phyloP scores from a whole-genome alignment of 371 early-diverging fungal genomes.

The Entomophthora muscae region DNA sequence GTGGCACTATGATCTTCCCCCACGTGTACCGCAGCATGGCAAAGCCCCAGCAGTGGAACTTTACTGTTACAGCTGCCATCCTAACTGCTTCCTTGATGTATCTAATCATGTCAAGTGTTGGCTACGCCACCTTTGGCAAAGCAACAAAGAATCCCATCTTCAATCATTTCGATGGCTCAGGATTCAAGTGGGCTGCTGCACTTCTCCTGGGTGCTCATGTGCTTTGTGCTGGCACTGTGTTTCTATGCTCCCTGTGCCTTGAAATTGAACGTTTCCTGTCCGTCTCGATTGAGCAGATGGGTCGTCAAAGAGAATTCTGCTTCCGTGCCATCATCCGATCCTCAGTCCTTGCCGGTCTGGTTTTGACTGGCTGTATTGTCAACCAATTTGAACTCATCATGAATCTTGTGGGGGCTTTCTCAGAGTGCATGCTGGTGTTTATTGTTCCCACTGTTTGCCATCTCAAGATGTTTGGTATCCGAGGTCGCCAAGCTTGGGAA shows the following conservation, averaged over 20 bases:
- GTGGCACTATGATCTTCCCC: conserved; percentile 69
- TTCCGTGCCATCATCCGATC: conserved; percentile 32
- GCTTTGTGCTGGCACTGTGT: conserved; percentile 54
- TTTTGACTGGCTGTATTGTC: conserved; percentile 38
- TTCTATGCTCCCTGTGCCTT: conserved; percentile 61
- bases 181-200: conserved; percentile 38
- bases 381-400: conserved; percentile 66
- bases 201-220: conserved; percentile 67
- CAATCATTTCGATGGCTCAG: conserved; percentile 42
- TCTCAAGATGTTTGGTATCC: conserved; percentile 47
- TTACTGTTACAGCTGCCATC: conserved; percentile 44
- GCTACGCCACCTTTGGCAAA: conserved; percentile 67
- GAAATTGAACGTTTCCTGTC: conserved; percentile 51
- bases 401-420: conserved; percentile 62
- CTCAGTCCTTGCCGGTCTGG: conserved; percentile 33
- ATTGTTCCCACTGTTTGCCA: conserved; percentile 69
- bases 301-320: conserved; percentile 23
- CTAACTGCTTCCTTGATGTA: conserved; percentile 55
- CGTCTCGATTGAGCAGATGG: conserved; percentile 37
- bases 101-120: conserved; percentile 48
- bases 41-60: conserved; percentile 50
- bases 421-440: conserved; percentile 59
- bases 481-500: conserved; percentile 31
- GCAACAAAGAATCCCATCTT: conserved; percentile 49
- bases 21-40: conserved; percentile 73